A percentile compares a stretch with the other conserved stretches of the same genome.
phyloP scores from a whole-genome alignment of 371 early-diverging fungal species.

The Mucor circinelloides region DNA sequence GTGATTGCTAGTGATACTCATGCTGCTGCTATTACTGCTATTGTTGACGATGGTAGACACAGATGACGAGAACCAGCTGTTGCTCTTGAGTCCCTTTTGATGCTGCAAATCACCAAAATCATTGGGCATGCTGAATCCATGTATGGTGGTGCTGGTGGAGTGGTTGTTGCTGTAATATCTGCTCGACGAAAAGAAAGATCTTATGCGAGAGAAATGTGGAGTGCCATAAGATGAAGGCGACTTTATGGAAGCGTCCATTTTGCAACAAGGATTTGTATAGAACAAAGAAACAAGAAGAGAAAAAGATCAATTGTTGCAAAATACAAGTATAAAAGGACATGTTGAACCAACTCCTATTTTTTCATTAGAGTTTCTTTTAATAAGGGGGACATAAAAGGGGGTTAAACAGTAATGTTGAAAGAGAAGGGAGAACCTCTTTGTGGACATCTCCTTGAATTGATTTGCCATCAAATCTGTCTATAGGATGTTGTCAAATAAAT shows the following conservation, averaged over 20 bases:
- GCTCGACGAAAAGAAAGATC: slow-evolving; percentile 13
- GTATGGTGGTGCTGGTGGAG: not conserved
- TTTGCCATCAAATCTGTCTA: not conserved
- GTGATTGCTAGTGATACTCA: not conserved
- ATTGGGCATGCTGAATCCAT: slow-evolving; percentile 22
- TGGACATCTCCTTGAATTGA: not conserved
- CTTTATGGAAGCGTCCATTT: slow-evolving; percentile 18
- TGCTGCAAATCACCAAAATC: slow-evolving; percentile 30
- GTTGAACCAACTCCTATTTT: slow-evolving; percentile 5
- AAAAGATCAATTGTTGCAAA: not conserved
- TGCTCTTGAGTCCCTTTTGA: slow-evolving; percentile 20
- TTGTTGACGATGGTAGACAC: not conserved
- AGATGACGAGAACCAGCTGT: slow-evolving; percentile 26
- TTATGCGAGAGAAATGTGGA: slow-evolving; percentile 28
- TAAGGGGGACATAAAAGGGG: slow-evolving; percentile 1
- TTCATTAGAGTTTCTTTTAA: slow-evolving; percentile 6
- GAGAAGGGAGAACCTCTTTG: not conserved
- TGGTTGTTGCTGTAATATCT: not conserved
- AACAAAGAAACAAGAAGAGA: slow-evolving; percentile 12
- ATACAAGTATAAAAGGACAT: not conserved
- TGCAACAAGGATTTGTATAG: not conserved
- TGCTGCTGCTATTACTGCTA: slow-evolving; percentile 1
- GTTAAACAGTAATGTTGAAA: not conserved
- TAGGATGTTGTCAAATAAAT: not conserved
- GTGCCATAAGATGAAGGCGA: slow-evolving; percentile 30